Evolutionary conservation across 768 basidiomycete species (phyloP).

Genomic region (Leccinum obscurum): DNA sequence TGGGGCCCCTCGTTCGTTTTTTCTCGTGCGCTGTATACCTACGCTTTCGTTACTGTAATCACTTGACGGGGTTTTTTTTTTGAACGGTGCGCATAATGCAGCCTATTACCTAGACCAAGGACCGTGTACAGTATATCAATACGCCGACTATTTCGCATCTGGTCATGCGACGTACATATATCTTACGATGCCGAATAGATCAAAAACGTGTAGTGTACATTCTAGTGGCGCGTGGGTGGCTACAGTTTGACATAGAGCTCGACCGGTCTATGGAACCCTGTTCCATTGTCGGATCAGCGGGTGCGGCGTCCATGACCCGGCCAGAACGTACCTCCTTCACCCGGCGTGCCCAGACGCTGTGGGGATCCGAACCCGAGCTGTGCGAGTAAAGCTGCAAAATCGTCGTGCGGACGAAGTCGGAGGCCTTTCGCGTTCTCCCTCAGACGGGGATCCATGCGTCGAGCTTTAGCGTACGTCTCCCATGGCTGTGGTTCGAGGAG

Average conservation of each 20-base stretch:
- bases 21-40: background rate
- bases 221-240: background rate
- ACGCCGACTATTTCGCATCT: background rate
- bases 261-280: slow-evolving; percentile 42
- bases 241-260: slow-evolving; percentile 57
- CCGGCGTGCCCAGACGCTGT: slow-evolving; percentile 50
- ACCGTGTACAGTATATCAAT: slow-evolving; percentile 3
- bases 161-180: background rate
- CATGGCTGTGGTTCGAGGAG: slow-evolving; percentile 84
- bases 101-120: slow-evolving; percentile 1
- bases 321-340: slow-evolving; percentile 59
- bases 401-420: slow-evolving; percentile 58
- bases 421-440: slow-evolving; percentile 60
- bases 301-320: background rate
- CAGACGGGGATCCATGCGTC: slow-evolving; percentile 62
- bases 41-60: background rate
- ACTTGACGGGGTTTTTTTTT: background rate
- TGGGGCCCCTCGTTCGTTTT: background rate
- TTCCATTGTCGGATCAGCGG: slow-evolving; percentile 2
- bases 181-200: background rate
- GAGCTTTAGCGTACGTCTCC: slow-evolving; percentile 81
- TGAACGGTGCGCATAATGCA: background rate
- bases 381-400: slow-evolving; percentile 55
- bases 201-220: background rate
- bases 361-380: slow-evolving; percentile 62